phyloP scores from a whole-genome alignment of 1,284 basidiomycete genomes.

The Heterobasidion parviporum region DNA sequence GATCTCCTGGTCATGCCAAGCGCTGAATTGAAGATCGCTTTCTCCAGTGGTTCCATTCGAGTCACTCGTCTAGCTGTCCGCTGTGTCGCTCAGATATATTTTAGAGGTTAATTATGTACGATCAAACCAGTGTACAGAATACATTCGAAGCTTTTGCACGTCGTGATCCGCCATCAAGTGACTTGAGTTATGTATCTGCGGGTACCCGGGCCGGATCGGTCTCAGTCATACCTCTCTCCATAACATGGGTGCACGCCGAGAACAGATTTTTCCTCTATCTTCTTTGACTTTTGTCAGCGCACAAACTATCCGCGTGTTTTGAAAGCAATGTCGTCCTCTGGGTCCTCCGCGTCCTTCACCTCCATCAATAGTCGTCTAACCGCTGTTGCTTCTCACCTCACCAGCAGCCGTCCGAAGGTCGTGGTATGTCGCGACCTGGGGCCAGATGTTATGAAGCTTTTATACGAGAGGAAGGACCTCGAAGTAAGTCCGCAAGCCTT shows the following conservation, averaged over 20 bases:
- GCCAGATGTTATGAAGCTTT: conserved; percentile 59
- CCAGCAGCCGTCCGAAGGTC: conserved; percentile 34
- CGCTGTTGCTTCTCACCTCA: conserved; percentile 21
- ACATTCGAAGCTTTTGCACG: too few relatives aligned
- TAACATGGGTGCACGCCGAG: too few relatives aligned
- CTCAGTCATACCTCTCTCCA: too few relatives aligned
- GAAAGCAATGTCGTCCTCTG: not conserved
- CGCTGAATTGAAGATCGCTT: conserved; percentile 4
- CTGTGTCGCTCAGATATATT: conserved; percentile 80
- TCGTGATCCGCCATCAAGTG: too few relatives aligned
- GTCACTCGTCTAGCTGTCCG: conserved; percentile 87
- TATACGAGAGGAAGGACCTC: conserved; percentile 41
- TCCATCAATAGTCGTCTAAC: conserved; percentile 22
- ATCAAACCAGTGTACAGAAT: too few relatives aligned
- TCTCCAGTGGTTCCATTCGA: conserved; percentile 83
- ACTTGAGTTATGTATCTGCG: too few relatives aligned
- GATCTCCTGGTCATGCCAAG: not conserved
- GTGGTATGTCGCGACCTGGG: conserved; percentile 67
- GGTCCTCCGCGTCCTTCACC: conserved; percentile 1
- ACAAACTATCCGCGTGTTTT: too few relatives aligned
- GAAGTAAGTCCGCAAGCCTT: conserved; percentile 34
- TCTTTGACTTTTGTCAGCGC: too few relatives aligned
- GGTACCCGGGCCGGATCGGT: too few relatives aligned
- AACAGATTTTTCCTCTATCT: too few relatives aligned
- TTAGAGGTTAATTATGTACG: conserved; percentile 15